These are phyloP conservation scores for Trebouxia sp. DNA, from an alignment of 139 green algal species.

Conservation along the genomic window DNA sequence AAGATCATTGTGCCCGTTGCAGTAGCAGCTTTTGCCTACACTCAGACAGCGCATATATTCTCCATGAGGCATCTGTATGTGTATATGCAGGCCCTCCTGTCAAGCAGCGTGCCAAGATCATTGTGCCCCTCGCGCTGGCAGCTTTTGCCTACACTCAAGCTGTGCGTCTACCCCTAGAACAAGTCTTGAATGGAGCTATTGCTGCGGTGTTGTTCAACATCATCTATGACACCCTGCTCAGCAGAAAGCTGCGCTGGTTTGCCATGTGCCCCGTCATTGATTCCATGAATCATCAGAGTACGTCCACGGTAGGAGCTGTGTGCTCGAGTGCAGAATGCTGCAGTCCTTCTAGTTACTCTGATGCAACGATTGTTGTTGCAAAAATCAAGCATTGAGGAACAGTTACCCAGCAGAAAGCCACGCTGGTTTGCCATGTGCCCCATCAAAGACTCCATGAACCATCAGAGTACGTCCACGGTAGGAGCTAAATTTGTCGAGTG, in stretches of 20 bases:
- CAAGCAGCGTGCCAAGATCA: background rate
- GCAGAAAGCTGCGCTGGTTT: constrained; percentile 53
- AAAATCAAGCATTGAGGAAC: too few relatives aligned
- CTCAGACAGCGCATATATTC: background rate
- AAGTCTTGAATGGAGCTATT: constrained; percentile 55
- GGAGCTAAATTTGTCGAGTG: background rate
- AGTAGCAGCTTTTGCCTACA: background rate
- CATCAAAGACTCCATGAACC: constrained; percentile 63
- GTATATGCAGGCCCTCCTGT: too few relatives aligned
- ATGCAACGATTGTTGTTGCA: too few relatives aligned
- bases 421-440: constrained; percentile 60
- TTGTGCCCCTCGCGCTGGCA: background rate
- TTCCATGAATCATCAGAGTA: constrained; percentile 58
- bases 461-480: constrained; percentile 46
- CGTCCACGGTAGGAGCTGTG: constrained; percentile 34
- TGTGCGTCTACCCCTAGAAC: constrained; percentile 8
- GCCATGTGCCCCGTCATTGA: constrained; percentile 59
- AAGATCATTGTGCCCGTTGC: background rate
- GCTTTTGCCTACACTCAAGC: constrained; percentile 3
- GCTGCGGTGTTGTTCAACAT: constrained; percentile 63
- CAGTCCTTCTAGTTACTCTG: too few relatives aligned
- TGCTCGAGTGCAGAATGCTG: background rate
- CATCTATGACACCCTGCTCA: constrained; percentile 58
- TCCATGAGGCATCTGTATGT: too few relatives aligned
- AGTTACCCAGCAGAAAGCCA: constrained; percentile 45